Evolutionary conservation across 495 filamentous ascomycete genomes (phyloP).

Genomic region (Hypoxylon fuscum): DNA sequence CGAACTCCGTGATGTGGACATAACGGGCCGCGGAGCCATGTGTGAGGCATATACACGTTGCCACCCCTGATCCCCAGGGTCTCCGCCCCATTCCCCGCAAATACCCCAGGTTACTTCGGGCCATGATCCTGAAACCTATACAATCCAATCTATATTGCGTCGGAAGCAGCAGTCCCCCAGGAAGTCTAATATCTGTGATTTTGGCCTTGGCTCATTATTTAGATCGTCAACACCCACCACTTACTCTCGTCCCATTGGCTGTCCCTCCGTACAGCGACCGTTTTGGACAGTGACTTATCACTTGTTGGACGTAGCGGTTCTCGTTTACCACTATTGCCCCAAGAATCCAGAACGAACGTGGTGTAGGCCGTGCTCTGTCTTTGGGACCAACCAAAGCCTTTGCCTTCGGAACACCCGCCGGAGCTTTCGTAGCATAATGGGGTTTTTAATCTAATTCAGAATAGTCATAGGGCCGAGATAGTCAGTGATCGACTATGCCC

Average conservation of each 20-base stretch:
- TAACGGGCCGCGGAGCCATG: conserved; percentile 42
- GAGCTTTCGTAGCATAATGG: conserved; percentile 27
- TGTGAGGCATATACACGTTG: conserved; percentile 26
- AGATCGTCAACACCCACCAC: conserved; percentile 18
- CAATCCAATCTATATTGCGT: conserved; percentile 36
- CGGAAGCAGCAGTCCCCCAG: conserved; percentile 32
- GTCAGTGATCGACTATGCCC: conserved; percentile 37
- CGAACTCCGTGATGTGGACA: conserved; percentile 45
- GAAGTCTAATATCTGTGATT: conserved; percentile 8
- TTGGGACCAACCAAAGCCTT: conserved; percentile 26
- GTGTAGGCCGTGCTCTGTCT: conserved; percentile 11
- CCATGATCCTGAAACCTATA: conserved; percentile 40
- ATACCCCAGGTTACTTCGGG: conserved; percentile 42
- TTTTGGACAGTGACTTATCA: conserved; percentile 30
- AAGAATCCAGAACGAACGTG: conserved; percentile 22
- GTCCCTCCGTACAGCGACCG: conserved; percentile 11
- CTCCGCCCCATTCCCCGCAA: conserved; percentile 36
- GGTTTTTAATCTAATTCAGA: conserved; percentile 40
- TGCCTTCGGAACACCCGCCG: conserved; percentile 37
- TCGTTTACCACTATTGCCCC: conserved; percentile 24
- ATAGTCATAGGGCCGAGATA: conserved; percentile 36
- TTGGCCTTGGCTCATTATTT: conserved; percentile 34
- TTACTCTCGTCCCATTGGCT: conserved; percentile 19
- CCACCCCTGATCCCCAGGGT: conserved; percentile 30
- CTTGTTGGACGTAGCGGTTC: conserved; percentile 3